phyloP scores from a whole-genome alignment of 441 rosid species.

The Brassica hybrid region DNA sequence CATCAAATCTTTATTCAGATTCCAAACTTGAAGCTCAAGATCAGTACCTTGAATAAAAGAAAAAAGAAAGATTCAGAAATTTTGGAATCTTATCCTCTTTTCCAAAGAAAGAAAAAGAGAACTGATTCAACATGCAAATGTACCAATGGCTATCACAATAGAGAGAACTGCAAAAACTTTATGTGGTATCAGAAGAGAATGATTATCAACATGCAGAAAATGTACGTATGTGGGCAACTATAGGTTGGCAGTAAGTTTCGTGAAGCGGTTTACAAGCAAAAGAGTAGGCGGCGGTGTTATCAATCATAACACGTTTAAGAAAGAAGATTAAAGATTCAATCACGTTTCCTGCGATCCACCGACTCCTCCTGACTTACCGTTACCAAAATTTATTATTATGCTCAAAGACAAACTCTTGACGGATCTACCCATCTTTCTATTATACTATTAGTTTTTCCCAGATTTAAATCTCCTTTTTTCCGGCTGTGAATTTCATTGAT shows the following conservation, averaged over 20 bases:
- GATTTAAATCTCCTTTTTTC: neutral
- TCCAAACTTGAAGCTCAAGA: neutral
- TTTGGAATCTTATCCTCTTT: slow-evolving; percentile 26
- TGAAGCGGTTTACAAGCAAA: neutral
- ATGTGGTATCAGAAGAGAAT: neutral
- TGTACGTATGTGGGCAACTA: neutral
- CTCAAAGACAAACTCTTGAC: neutral
- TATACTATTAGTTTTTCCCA: neutral
- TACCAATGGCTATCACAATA: neutral
- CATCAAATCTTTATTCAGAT: slow-evolving; percentile 54
- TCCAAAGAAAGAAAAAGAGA: neutral
- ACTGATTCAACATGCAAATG: slow-evolving; percentile 10
- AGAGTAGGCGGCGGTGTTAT: neutral
- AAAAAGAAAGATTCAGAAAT: slow-evolving; percentile 3
- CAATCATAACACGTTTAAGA: neutral
- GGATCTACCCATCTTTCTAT: neutral
- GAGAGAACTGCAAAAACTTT: too few species aligned
- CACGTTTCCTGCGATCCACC: slow-evolving; percentile 33
- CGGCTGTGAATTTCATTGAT: too few species aligned
- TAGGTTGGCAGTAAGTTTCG: neutral
- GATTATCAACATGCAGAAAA: neutral
- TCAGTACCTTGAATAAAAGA: neutral
- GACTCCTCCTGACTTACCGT: slow-evolving; percentile 29
- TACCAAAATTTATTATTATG: neutral
- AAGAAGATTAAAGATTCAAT: slow-evolving; percentile 29